phyloP scores from a whole-genome alignment of 805 yeast species.

The Candida awuae region DNA sequence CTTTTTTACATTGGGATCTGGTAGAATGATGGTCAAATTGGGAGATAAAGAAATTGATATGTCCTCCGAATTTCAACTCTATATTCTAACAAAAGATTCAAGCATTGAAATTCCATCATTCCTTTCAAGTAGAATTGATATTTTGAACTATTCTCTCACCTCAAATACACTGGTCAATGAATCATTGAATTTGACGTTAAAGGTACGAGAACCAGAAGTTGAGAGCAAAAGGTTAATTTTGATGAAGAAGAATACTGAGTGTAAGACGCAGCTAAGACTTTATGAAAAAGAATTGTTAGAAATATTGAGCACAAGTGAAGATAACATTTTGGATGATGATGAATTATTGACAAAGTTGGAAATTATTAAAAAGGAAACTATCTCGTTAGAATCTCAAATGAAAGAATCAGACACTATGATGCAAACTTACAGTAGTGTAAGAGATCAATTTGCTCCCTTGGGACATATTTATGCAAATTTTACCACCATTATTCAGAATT shows the following conservation, averaged over 20 bases:
- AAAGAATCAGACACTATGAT: constrained; percentile 48
- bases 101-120: constrained; percentile 40
- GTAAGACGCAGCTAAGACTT: constrained; percentile 40
- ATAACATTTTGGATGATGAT: constrained; percentile 63
- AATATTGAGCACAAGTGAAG: constrained; percentile 48
- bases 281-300: constrained; percentile 55
- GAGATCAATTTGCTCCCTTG: constrained; percentile 42
- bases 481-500: constrained; percentile 37
- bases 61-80: constrained; percentile 54
- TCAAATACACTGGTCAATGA: constrained; percentile 56
- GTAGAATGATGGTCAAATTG: constrained; percentile 51
- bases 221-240: constrained; percentile 50
- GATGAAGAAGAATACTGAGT: constrained; percentile 49
- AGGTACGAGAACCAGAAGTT: constrained; percentile 55
- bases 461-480: constrained; percentile 49
- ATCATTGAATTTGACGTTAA: constrained; percentile 49
- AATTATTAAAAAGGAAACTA: constrained; percentile 54
- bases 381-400: constrained; percentile 44
- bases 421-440: constrained; percentile 41
- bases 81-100: constrained; percentile 54
- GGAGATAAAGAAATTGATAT: constrained; percentile 62
- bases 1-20: constrained; percentile 61
- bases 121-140: constrained; percentile 52
- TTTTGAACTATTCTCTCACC: constrained; percentile 70
- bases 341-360: constrained; percentile 54